phyloP scores from a whole-genome alignment of 2,329 filamentous ascomycete genomes.

The Stagonosporopsis cucurbitacearum region DNA sequence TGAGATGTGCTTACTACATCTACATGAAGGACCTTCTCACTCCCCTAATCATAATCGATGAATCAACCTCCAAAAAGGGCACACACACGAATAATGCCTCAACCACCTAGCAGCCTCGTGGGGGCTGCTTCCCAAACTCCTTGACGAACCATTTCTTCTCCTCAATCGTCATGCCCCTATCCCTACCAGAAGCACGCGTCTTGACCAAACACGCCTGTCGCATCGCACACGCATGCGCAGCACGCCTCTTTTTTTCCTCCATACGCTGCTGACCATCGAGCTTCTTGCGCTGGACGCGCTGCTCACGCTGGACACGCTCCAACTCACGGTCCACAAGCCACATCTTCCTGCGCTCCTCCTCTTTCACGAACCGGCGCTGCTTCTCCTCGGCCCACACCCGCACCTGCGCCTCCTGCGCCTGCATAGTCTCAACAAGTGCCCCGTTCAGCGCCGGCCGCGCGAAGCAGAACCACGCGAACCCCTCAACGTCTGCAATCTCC shows the following conservation, averaged over 20 bases:
- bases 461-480: background rate
- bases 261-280: too few species aligned
- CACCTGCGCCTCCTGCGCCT: background rate
- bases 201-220: background rate
- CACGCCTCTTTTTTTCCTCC: background rate
- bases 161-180: background rate
- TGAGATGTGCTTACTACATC: background rate
- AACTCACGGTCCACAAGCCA: background rate
- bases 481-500: background rate
- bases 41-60: background rate
- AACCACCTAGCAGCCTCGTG: background rate
- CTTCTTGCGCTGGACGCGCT: background rate
- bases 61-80: too few species aligned
- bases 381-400: too few species aligned
- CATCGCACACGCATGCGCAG: background rate
- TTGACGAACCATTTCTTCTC: conserved; percentile 1
- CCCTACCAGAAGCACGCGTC: background rate
- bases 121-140: conserved; percentile 1
- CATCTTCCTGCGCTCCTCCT: background rate
- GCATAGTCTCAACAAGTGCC: background rate
- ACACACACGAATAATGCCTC: too few species aligned
- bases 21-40: background rate
- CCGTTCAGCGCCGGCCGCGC: background rate
- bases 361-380: background rate
- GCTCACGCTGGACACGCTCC: too few species aligned